Evolutionary conservation across 225 moss, liverwort and hornwort genomes (phyloP).

Genomic region (Climacium dendroides): DNA sequence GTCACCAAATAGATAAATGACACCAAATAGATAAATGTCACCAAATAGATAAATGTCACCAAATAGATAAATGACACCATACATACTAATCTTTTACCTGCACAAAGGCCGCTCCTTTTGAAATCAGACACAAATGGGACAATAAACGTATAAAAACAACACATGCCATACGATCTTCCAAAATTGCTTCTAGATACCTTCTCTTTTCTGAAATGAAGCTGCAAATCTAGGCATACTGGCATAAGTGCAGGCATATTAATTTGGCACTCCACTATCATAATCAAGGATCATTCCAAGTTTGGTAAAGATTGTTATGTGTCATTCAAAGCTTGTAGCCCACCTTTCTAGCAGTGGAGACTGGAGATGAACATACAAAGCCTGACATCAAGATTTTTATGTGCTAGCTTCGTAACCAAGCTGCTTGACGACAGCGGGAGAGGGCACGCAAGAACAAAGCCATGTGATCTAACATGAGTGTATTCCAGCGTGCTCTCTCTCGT

Average conservation of each 20-base stretch:
- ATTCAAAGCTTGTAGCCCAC: not conserved
- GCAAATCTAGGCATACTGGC: not conserved
- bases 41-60: too few species aligned
- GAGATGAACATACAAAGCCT: not conserved
- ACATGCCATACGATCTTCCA: not conserved
- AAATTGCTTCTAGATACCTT: not conserved
- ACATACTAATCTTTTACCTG: not conserved
- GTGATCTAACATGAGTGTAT: not conserved
- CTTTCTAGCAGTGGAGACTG: not conserved
- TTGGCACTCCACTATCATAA: too few species aligned
- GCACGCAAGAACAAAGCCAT: constrained; percentile 43
- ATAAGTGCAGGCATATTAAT: not conserved
- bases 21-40: not conserved
- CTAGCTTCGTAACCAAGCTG: not conserved
- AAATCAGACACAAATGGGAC: not conserved
- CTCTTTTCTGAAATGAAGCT: not conserved
- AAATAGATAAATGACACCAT: not conserved
- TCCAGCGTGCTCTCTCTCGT: constrained; percentile 61
- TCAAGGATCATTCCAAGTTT: not conserved
- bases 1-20: not conserved
- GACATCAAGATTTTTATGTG: too few species aligned
- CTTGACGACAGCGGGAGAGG: constrained; percentile 28
- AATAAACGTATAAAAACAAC: too few species aligned
- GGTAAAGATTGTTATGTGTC: not conserved
- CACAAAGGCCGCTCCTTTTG: not conserved